These are phyloP conservation scores for Mycena rebaudengoi DNA, from an alignment of 768 basidiomycete species.

Conservation along the genomic window DNA sequence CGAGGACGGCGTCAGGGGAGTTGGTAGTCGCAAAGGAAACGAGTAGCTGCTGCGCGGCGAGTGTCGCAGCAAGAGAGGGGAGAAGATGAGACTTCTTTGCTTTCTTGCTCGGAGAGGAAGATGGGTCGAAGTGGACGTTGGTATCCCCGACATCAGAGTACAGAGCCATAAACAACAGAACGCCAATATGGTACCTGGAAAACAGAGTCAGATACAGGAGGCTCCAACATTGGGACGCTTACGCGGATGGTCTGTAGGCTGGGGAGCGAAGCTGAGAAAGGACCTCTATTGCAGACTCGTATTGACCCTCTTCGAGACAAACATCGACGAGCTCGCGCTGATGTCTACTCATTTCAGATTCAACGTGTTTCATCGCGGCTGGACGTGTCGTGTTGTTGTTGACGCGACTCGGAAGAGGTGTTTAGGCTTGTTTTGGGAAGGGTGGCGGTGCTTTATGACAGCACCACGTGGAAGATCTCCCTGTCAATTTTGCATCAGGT, in stretches of 20 bases:
- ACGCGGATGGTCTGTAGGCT: conserved; percentile 67
- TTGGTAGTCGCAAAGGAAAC: conserved; percentile 66
- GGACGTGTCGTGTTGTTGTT: conserved; percentile 9
- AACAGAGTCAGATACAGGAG: conserved; percentile 13
- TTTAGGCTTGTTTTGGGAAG: neutral
- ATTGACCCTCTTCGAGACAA: conserved; percentile 81
- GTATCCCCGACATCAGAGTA: conserved; percentile 56
- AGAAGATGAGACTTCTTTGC: conserved; percentile 47
- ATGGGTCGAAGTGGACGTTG: conserved; percentile 31
- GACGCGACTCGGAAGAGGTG: neutral
- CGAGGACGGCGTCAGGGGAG: conserved; percentile 58
- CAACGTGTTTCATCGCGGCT: conserved; percentile 26
- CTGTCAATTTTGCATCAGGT: too few species aligned
- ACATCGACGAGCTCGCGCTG: conserved; percentile 71
- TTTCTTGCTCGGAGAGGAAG: conserved; percentile 60
- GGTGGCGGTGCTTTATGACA: too few species aligned
- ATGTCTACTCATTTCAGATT: conserved; percentile 55
- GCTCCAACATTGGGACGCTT: conserved; percentile 35
- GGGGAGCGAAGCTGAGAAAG: conserved; percentile 70
- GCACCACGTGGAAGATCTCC: too few species aligned
- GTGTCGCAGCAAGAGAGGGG: conserved; percentile 55
- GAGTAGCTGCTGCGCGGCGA: conserved; percentile 62
- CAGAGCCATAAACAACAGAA: conserved; percentile 75
- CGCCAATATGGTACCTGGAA: conserved; percentile 67
- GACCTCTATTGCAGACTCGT: conserved; percentile 69